phyloP scores from a whole-genome alignment of 2,329 filamentous ascomycete genomes.

The Chaetomiaceae sp. region DNA sequence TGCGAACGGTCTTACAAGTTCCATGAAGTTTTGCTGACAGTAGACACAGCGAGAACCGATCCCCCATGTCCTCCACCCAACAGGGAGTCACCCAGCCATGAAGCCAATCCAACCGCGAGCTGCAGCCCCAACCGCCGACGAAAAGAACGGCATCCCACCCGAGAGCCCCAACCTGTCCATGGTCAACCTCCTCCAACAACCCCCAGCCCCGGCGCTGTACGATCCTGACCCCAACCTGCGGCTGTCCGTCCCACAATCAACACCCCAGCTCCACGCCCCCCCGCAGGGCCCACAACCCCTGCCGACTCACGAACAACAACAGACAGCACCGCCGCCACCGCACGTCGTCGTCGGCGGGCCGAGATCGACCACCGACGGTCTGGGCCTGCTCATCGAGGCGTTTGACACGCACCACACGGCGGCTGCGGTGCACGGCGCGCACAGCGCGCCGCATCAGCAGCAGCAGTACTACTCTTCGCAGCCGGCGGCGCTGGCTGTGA shows the following conservation, averaged over 20 bases:
- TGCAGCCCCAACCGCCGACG: background rate
- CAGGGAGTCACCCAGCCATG: conserved; percentile 13
- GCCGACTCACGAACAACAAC: conserved; percentile 9
- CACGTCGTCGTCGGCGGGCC: background rate
- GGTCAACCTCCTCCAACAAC: conserved; percentile 19
- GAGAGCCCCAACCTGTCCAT: conserved; percentile 18
- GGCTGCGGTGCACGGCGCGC: conserved; percentile 21
- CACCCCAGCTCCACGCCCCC: conserved; percentile 19
- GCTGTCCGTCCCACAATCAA: conserved; percentile 17
- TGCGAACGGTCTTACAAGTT: too few species aligned
- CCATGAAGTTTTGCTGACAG: too few species aligned
- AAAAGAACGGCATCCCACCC: conserved; percentile 18
- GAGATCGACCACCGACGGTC: conserved; percentile 28
- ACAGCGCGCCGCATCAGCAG: conserved; percentile 13
- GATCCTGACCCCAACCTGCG: conserved; percentile 25
- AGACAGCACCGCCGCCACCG: background rate
- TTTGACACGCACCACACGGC: conserved; percentile 33
- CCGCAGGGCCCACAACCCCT: conserved; percentile 10
- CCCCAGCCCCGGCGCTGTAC: conserved; percentile 20
- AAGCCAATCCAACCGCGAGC: conserved; percentile 19
- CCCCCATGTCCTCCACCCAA: conserved; percentile 28
- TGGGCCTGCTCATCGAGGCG: conserved; percentile 40
- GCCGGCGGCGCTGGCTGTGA: conserved; percentile 21
- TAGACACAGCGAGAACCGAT: conserved; percentile 25
- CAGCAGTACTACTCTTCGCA: conserved; percentile 3